These are phyloP conservation scores for Yamadazyma olivae DNA, from an alignment of 805 yeast species.

Conservation along the genomic window DNA sequence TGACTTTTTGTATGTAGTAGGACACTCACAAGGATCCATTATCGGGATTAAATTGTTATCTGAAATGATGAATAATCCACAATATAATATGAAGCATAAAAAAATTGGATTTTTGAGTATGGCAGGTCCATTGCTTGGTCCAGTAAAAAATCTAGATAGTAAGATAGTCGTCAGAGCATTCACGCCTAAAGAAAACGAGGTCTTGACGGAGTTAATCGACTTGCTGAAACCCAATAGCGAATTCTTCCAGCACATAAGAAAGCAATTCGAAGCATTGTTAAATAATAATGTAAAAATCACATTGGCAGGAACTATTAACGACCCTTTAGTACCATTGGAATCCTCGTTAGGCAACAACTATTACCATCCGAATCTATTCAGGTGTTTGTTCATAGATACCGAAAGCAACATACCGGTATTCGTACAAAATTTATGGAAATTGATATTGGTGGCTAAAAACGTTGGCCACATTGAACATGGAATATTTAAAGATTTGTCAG, in stretches of 20 bases:
- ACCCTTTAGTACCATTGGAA: conserved; percentile 35
- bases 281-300: conserved; percentile 31
- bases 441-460: conserved; percentile 30
- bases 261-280: conserved; percentile 20
- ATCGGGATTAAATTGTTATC: conserved; percentile 28
- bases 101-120: conserved; percentile 34
- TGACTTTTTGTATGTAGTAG: conserved; percentile 31
- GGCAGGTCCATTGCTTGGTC: conserved; percentile 34
- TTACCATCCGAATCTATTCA: conserved; percentile 36
- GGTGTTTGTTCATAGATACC: conserved; percentile 21
- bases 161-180: conserved; percentile 38
- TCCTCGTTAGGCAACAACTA: conserved; percentile 27
- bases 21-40: conserved; percentile 34
- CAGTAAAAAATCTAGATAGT: conserved; percentile 27
- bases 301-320: conserved; percentile 29
- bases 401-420: conserved; percentile 24
- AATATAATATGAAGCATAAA: conserved; percentile 9
- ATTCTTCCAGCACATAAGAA: conserved; percentile 15
- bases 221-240: conserved; percentile 21
- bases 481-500: conserved; percentile 27
- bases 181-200: conserved; percentile 31
- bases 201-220: conserved; percentile 34
- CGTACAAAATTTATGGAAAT: conserved; percentile 22
- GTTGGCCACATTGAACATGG: conserved; percentile 33
- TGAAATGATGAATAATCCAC: conserved; percentile 13